Evolutionary conservation across 78 protist species (phyloP).

Genomic region (Dictyostelium intermedium): DNA sequence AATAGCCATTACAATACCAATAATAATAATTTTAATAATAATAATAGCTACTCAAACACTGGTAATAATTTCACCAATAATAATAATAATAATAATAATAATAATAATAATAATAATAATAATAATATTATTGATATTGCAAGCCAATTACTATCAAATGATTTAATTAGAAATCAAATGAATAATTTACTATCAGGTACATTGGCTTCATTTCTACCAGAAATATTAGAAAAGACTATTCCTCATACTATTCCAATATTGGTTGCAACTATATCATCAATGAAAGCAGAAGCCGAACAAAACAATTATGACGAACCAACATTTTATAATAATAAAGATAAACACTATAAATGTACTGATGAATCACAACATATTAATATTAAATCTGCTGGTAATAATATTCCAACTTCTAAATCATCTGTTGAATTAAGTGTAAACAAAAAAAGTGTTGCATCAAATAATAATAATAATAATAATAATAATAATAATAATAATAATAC

Average conservation of each 20-base stretch:
- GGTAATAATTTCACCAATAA: not conserved
- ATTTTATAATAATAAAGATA: constrained; percentile 13
- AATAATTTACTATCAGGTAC: constrained; percentile 29
- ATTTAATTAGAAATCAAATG: not conserved
- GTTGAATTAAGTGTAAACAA: not conserved
- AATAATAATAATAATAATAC: not conserved
- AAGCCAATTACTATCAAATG: constrained; percentile 26
- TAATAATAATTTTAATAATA: not conserved
- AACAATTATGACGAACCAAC: not conserved
- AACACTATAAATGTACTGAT: not conserved
- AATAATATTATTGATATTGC: constrained; percentile 30
- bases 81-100: not conserved
- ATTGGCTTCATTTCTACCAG: constrained; percentile 26
- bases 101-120: constrained; percentile 13
- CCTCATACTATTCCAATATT: constrained; percentile 62
- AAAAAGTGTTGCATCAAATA: not conserved
- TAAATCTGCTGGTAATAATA: not conserved
- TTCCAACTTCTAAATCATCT: not conserved
- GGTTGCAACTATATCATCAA: constrained; percentile 28
- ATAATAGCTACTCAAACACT: too few relatives aligned
- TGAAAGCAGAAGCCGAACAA: not conserved
- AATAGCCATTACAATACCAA: not conserved
- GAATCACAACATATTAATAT: not conserved
- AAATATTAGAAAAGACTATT: constrained; percentile 44
- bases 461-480: not conserved